A percentile compares a stretch with the other conserved stretches of the same genome.
These are phyloP conservation scores for Pseudogymnoascus sp. DNA, from an alignment of 2,329 filamentous ascomycete species.

Conservation along the genomic window DNA sequence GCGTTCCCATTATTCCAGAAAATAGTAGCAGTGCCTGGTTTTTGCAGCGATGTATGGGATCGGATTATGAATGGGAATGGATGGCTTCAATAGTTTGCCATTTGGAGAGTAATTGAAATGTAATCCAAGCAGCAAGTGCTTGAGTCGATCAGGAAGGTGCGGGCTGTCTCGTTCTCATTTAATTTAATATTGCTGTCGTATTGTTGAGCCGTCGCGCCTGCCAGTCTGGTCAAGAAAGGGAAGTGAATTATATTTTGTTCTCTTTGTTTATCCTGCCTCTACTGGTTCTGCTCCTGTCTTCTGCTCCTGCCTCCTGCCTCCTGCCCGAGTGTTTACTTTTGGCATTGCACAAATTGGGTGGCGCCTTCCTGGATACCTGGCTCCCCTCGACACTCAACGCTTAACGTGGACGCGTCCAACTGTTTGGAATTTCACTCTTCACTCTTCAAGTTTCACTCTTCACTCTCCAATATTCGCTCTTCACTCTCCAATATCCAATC, in stretches of 20 bases:
- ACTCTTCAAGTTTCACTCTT: neutral
- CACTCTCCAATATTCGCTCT: neutral
- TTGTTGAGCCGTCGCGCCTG: neutral
- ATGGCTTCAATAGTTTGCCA: neutral
- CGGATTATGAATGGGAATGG: neutral
- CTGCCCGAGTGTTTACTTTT: neutral
- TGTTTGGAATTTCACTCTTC: neutral
- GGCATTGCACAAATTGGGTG: neutral
- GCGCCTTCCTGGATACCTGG: neutral
- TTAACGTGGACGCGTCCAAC: neutral
- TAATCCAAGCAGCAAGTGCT: neutral
- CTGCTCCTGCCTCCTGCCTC: neutral
- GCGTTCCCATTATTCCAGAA: neutral
- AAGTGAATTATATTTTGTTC: neutral
- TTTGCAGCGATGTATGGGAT: neutral
- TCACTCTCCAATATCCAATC: neutral
- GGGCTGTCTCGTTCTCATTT: neutral
- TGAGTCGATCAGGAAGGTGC: neutral
- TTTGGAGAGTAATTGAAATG: neutral
- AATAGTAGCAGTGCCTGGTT: neutral
- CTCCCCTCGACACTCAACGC: neutral
- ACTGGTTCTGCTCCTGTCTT: neutral
- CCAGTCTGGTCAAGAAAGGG: neutral
- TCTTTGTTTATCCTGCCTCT: neutral
- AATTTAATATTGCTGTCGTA: neutral